Base-by-base conservation (phyloP, 2,329 filamentous ascomycete species). In the Dothidotthia symphoricarpi region DNA sequence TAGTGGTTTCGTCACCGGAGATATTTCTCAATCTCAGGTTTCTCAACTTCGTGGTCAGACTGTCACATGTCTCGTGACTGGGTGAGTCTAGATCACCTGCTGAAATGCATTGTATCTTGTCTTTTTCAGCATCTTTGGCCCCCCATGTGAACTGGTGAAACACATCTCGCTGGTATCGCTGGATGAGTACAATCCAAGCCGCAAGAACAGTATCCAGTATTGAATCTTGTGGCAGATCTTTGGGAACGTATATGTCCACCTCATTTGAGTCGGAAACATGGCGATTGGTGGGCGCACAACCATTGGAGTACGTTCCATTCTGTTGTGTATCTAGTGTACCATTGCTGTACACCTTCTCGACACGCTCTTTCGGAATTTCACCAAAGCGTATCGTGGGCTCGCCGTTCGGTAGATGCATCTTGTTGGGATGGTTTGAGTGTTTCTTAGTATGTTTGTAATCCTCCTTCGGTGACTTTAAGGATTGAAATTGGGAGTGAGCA, bases 101-200 rank as follows among this genome's bases (percentile, higher is more conserved):
- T 5, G 49, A 24, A 16, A 66, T 39, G 16, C 32, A 42, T 38
- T 60, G 54, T 14, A 46, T 33, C 2, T 26, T 16, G 4, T 44
- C 38, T 3, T 41, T 24, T 11, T 32, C 48, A 8, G 41, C 34
- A 9, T 30, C 45, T 29, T 57, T 50, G 2, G 46, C 6, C 3
- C 55, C 53, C 61, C 60, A 66, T 3, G 56, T 52, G 19, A 61
- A 60, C 3, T 55, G 47, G 14, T 60, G 51, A 24, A 62, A 62
- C 9, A 53, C 39, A 33, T 66, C 61, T 17, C 57, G 49, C 39
- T 61, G 60, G 31, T 64, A 64, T 19, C 61, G 47, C 15, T 62
- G 47, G 6, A 63, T 34, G 11, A 64, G 45, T 24, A 63, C 41
- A 6, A 56, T 45, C 62, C 62, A 66, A 3, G 53, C 54, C 22